phyloP scores from a whole-genome alignment of 306 rosid species.

The Ormosia semicastrata region DNA sequence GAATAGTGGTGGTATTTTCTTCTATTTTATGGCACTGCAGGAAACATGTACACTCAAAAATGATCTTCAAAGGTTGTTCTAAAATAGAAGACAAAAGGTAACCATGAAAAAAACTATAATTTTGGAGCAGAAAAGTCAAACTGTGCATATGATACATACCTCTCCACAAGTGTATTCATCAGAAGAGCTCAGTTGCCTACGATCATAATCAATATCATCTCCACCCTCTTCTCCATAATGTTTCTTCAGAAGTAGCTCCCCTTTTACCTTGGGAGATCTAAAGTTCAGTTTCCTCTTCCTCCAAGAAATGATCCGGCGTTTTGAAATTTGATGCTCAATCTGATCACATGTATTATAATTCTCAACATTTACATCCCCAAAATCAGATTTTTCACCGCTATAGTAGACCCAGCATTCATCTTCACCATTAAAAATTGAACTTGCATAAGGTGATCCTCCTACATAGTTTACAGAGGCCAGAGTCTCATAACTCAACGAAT shows the following conservation, averaged over 20 bases:
- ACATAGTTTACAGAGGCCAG: conserved; percentile 59
- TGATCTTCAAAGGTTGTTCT: neutral
- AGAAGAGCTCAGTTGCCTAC: conserved; percentile 63
- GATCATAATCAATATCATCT: conserved; percentile 84
- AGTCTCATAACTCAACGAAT: conserved; percentile 67
- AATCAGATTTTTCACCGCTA: conserved; percentile 60
- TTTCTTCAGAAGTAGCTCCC: conserved; percentile 72
- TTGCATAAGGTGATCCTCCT: conserved; percentile 52
- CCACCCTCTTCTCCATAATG: conserved; percentile 81
- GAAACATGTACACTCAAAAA: neutral
- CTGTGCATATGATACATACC: conserved; percentile 3
- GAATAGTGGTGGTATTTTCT: conserved; percentile 50
- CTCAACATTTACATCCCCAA: conserved; percentile 34
- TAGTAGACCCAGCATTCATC: conserved; percentile 65
- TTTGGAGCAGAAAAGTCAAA: neutral
- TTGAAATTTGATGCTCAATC: conserved; percentile 50
- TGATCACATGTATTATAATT: neutral
- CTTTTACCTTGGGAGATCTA: conserved; percentile 69
- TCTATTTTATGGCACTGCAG: conserved; percentile 57
- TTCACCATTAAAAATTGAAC: conserved; percentile 40
- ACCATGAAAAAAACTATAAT: neutral
- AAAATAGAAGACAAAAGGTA: neutral
- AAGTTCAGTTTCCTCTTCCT: conserved; percentile 76
- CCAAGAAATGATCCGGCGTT: conserved; percentile 62
- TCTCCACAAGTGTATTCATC: conserved; percentile 38